Conservation (phyloP, 2,329 filamentous ascomycete genomes). For the Ustulina deusta region DNA sequence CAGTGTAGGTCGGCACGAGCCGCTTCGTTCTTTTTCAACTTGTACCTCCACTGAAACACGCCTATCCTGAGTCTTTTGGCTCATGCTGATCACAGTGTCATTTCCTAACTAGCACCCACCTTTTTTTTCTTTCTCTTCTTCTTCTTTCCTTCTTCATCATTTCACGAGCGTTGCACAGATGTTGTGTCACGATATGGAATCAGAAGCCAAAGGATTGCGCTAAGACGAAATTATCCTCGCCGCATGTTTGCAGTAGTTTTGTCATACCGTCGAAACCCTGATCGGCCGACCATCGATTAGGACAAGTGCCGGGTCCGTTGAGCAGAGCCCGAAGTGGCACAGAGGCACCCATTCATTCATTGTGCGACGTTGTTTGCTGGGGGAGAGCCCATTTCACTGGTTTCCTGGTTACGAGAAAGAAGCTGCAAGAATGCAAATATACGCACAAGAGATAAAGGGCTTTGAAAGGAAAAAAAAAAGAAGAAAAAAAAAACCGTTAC, state of each 20-base stretch:
- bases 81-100: slow-evolving; percentile 3
- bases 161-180: slow-evolving; percentile 26
- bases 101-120: background rate
- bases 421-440: background rate
- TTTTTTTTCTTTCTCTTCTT: background rate
- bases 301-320: slow-evolving; percentile 22
- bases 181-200: slow-evolving; percentile 30
- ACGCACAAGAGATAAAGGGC: background rate
- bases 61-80: background rate
- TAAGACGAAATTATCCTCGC: slow-evolving; percentile 20
- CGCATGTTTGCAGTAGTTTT: slow-evolving; percentile 32
- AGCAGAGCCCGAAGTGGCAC: slow-evolving; percentile 34
- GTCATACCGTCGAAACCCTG: slow-evolving; percentile 29
- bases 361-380: slow-evolving; percentile 27
- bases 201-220: slow-evolving; percentile 25
- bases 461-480: background rate
- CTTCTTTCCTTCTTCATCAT: slow-evolving; percentile 5
- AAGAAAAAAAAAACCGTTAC: background rate
- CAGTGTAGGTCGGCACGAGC: background rate
- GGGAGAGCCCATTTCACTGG: slow-evolving; percentile 10
- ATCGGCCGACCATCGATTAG: slow-evolving; percentile 15
- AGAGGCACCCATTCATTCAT: slow-evolving; percentile 19
- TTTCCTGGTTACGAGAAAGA: background rate
- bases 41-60: background rate
- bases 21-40: background rate